Conservation (phyloP, 1,139 yeast genomes). For the Geotrichum histeridarum region DNA sequence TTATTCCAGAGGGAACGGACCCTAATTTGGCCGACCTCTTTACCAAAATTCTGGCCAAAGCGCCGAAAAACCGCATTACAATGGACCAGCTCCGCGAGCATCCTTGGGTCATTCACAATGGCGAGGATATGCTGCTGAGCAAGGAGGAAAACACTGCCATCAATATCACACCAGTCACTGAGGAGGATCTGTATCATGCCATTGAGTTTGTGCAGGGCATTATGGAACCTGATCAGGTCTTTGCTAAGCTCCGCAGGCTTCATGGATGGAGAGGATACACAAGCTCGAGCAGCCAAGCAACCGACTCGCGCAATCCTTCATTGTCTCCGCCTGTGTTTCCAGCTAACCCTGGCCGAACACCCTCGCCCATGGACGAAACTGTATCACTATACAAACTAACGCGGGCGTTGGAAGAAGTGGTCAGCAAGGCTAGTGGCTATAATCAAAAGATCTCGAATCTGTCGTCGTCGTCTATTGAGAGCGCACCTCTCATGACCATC, state of each 20-base stretch:
- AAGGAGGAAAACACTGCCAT: slow-evolving; percentile 39
- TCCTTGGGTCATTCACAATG: slow-evolving; percentile 49
- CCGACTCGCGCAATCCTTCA: slow-evolving; percentile 1
- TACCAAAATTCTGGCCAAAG: slow-evolving; percentile 42
- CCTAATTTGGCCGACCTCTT: slow-evolving; percentile 30
- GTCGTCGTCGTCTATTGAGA: neutral
- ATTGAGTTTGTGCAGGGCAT: slow-evolving; percentile 35
- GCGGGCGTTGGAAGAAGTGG: slow-evolving; percentile 34
- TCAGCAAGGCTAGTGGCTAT: slow-evolving; percentile 12
- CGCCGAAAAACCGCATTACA: slow-evolving; percentile 50
- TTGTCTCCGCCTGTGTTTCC: slow-evolving; percentile 12
- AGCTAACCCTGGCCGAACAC: slow-evolving; percentile 8
- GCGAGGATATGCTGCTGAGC: slow-evolving; percentile 39
- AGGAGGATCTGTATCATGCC: slow-evolving; percentile 39
- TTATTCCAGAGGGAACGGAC: slow-evolving; percentile 21
- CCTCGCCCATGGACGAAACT: slow-evolving; percentile 22
- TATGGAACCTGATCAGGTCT: slow-evolving; percentile 29
- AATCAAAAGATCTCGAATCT: neutral
- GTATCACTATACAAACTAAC: slow-evolving; percentile 29
- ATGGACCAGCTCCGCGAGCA: slow-evolving; percentile 53
- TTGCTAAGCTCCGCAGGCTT: slow-evolving; percentile 29
- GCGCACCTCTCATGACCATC: neutral
- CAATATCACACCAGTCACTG: slow-evolving; percentile 36
- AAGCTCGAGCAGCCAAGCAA: slow-evolving; percentile 6
- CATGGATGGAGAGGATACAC: slow-evolving; percentile 32